Percentiles rank a stretch among this genome's conserved stretches.
Evolutionary conservation across 2,329 filamentous ascomycete genomes (phyloP).

Genomic region (Phyllosticta paracitricarpa): DNA sequence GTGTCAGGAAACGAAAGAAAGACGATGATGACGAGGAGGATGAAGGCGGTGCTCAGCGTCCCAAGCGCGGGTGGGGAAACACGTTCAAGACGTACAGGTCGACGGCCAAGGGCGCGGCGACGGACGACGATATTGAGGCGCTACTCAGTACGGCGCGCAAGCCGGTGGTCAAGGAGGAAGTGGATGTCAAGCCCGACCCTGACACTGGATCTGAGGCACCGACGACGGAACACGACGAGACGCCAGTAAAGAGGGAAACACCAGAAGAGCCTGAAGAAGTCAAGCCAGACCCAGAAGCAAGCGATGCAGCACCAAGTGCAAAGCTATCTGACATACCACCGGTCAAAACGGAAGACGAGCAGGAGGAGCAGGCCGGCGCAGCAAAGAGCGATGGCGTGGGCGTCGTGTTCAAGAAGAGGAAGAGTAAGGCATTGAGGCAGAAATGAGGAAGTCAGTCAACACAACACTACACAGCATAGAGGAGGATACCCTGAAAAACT

Average conservation of each 20-base stretch:
- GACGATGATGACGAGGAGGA: slow-evolving; percentile 54
- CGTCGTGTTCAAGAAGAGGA: slow-evolving; percentile 72
- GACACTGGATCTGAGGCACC: slow-evolving; percentile 11
- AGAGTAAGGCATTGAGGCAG: slow-evolving; percentile 54
- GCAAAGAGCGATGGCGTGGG: slow-evolving; percentile 19
- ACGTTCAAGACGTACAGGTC: slow-evolving; percentile 34
- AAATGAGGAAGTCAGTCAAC: slow-evolving; percentile 32
- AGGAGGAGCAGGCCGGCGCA: slow-evolving; percentile 16
- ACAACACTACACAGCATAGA: too few species aligned
- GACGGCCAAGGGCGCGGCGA: slow-evolving; percentile 32
- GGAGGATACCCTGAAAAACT: too few species aligned
- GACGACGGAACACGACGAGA: slow-evolving; percentile 10
- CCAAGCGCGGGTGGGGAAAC: slow-evolving; percentile 38
- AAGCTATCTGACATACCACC: slow-evolving; percentile 15
- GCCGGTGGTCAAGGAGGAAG: slow-evolving; percentile 32
- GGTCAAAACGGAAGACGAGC: slow-evolving; percentile 14
- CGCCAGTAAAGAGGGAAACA: slow-evolving; percentile 11
- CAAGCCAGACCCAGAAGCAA: background rate
- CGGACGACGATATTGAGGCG: slow-evolving; percentile 52
- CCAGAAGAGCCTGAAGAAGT: background rate
- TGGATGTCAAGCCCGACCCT: slow-evolving; percentile 12
- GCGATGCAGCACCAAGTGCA: background rate
- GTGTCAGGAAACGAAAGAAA: slow-evolving; percentile 49
- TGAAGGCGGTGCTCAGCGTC: slow-evolving; percentile 33
- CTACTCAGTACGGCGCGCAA: slow-evolving; percentile 31